Evolutionary conservation across 2,329 filamentous ascomycete genomes (phyloP), one percentile per base, ranked within the genome.

Genomic region (Cladorrhinum sp.): DNA sequence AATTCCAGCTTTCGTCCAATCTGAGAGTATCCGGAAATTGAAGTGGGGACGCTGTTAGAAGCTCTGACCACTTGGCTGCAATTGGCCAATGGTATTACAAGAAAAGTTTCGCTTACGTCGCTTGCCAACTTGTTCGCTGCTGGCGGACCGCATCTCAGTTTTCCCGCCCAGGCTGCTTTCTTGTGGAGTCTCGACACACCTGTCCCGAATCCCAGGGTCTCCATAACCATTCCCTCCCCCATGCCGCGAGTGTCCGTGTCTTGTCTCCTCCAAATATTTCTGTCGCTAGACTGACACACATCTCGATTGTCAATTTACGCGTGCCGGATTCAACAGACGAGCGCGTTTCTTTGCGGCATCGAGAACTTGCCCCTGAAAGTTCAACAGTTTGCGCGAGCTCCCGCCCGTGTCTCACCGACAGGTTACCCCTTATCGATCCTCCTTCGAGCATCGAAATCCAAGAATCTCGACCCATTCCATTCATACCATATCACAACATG

Each of bases 401-500:
- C 42, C 36, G 21, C 48, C 50, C 48, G 55, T 62, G 53, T 61
- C 54, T 63, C 58, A 61, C 60, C 54, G 36, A 39, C 56, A 28
- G 24, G 16, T 36, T 50, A 21, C 49, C 53, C 62, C 52, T 24
- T 52, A 42, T 42, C 20, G 10, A 20, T 53, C 28, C 39, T 33
- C 3, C n/a, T 20, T 42, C 42, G 30, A 53, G 49, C 14, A 24
- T 55, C 39, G 10, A 53, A 48, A 46, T 6, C 30, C 12, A 58
- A 68, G 73, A 82, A 71, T n/a, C 36, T n/a, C 36, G 36, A 42
- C 36, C 36, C 14, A 21, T 46, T 20, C n/a, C 18, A 46, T 18
- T 16, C 33, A 36, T 36, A 36, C 33, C 33, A 12, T 36, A 36
- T 9, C 33, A 36, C 33, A 57, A 39, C 36, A 88, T 88, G 86